phyloP scores from a whole-genome alignment of 2,329 filamentous ascomycete genomes.

The Hymenoscyphus albidus region DNA sequence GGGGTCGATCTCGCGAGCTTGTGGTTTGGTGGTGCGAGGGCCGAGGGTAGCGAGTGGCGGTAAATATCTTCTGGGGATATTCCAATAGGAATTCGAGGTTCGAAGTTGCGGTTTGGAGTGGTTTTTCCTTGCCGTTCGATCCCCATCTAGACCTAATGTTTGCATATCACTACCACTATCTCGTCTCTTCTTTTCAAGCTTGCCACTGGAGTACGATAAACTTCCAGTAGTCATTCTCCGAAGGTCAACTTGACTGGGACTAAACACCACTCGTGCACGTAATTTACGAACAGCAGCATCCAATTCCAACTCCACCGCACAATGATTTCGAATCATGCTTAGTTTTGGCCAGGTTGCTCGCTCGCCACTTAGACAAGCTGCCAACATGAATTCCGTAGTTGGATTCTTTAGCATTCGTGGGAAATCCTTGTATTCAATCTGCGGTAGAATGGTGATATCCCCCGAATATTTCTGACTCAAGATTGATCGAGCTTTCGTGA shows the following conservation, averaged over 20 bases:
- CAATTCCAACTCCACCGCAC: slow-evolving; percentile 82
- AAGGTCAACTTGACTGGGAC: slow-evolving; percentile 33
- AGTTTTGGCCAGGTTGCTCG: slow-evolving; percentile 89
- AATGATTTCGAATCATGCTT: slow-evolving; percentile 78
- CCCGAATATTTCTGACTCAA: slow-evolving; percentile 89
- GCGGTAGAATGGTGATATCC: slow-evolving; percentile 89
- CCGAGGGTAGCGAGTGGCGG: slow-evolving; percentile 11
- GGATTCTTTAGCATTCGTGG: slow-evolving; percentile 79
- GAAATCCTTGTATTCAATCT: slow-evolving; percentile 70
- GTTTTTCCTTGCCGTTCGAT: slow-evolving; percentile 17
- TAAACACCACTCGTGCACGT: slow-evolving; percentile 54
- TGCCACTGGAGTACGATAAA: slow-evolving; percentile 11
- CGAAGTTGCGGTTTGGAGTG: slow-evolving; percentile 24
- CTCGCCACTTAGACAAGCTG: slow-evolving; percentile 73
- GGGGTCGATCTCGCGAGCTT: slow-evolving; percentile 13
- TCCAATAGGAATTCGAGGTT: slow-evolving; percentile 22
- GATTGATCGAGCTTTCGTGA: slow-evolving; percentile 75
- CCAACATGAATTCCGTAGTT: slow-evolving; percentile 78
- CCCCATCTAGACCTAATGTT: slow-evolving; percentile 9
- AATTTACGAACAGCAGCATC: slow-evolving; percentile 69
- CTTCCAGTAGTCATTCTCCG: slow-evolving; percentile 30
- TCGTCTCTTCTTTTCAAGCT: slow-evolving; percentile 21
- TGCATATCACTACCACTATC: slow-evolving; percentile 23
- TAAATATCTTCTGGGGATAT: slow-evolving; percentile 14
- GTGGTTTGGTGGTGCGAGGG: slow-evolving; percentile 18